phyloP scores from a whole-genome alignment of 352 stramenopile species.

The Pythium plurisporium region DNA sequence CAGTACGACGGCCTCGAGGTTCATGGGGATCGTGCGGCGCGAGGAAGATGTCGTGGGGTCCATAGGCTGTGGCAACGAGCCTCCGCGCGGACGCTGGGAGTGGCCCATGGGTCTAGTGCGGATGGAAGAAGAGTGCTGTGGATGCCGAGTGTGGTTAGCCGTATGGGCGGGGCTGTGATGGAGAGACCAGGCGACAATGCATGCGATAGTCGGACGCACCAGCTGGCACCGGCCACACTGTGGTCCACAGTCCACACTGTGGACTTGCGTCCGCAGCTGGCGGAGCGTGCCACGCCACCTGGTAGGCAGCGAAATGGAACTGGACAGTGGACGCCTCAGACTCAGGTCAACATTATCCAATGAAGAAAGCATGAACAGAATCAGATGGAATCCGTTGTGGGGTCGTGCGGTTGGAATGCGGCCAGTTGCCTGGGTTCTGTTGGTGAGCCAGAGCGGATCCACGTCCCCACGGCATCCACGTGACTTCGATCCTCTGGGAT shows the following conservation, averaged over 20 bases:
- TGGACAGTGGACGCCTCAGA: not conserved
- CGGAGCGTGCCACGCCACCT: not conserved
- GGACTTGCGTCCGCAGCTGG: slow-evolving; percentile 1
- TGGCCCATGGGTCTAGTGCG: not conserved
- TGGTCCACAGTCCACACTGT: no score
- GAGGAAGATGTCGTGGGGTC: not conserved
- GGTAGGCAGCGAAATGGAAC: not conserved
- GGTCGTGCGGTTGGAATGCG: not conserved
- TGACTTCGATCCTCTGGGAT: no score
- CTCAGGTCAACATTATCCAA: not conserved
- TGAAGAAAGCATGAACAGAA: not conserved
- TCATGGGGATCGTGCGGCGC: not conserved
- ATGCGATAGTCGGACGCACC: not conserved
- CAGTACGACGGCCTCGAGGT: slow-evolving; percentile 5
- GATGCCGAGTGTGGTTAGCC: not conserved
- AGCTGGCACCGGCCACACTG: no score
- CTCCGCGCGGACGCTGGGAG: slow-evolving; percentile 6
- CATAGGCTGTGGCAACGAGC: slow-evolving; percentile 3
- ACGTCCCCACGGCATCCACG: not conserved
- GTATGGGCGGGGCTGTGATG: no score
- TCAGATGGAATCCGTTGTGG: not conserved
- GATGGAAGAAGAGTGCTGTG: not conserved
- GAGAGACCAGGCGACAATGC: not conserved
- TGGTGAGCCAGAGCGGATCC: no score
- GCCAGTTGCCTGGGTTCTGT: not conserved